Evolutionary conservation across 805 yeast species (phyloP).

Genomic region (Saccharomycopsis olivae): DNA sequence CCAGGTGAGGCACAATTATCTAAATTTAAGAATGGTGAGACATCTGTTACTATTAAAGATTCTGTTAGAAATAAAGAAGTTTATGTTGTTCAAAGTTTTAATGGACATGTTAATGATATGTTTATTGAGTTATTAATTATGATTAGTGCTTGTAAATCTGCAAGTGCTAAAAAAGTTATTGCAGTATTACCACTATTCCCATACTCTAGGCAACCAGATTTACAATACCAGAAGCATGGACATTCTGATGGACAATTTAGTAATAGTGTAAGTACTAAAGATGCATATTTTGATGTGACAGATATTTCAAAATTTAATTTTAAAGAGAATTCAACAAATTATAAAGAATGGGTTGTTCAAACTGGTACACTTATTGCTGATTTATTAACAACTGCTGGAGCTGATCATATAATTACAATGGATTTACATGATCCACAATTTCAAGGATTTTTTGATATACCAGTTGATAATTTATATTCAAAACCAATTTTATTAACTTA

Average conservation of each 20-base stretch:
- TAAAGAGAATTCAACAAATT: conserved; percentile 46
- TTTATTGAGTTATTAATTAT: conserved; percentile 74
- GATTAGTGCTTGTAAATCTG: conserved; percentile 87
- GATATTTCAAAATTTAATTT: conserved; percentile 20
- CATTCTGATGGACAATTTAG: not conserved
- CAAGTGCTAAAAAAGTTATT: conserved; percentile 80
- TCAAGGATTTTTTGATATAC: conserved; percentile 94
- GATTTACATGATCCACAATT: conserved; percentile 97
- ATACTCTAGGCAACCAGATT: conserved; percentile 91
- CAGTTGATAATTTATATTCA: conserved; percentile 88
- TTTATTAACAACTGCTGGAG: conserved; percentile 82
- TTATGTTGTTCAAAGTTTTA: conserved; percentile 75
- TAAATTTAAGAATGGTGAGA: conserved; percentile 85
- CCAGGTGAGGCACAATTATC: conserved; percentile 55
- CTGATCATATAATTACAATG: conserved; percentile 95
- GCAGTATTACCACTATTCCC: conserved; percentile 92
- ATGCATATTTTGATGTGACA: not conserved
- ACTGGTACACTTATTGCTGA: conserved; percentile 89
- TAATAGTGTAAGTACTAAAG: conserved; percentile 1
- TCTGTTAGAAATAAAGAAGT: conserved; percentile 96
- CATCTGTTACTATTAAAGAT: conserved; percentile 73
- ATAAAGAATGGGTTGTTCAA: conserved; percentile 93
- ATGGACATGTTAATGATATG: conserved; percentile 81
- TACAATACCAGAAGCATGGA: conserved; percentile 48
- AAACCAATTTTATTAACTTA: conserved; percentile 82